Evolutionary conservation across 495 filamentous ascomycete species (phyloP).

Genomic region (Penicillium chermesinum): DNA sequence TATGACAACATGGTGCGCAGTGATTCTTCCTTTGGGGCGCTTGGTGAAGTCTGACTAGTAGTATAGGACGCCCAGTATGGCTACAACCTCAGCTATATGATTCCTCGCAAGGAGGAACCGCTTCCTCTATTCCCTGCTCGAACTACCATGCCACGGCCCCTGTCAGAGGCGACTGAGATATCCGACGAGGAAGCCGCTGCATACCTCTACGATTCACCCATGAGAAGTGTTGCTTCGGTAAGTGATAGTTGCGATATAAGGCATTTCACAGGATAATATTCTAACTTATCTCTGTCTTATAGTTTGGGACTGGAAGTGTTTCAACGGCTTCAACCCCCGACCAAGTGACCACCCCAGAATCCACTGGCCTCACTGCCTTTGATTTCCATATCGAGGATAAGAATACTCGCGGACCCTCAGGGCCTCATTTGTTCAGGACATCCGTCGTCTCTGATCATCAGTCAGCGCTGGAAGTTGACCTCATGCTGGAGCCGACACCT

Average conservation of each 20-base stretch:
- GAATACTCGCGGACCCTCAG: slow-evolving; percentile 55
- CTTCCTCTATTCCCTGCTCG: slow-evolving; percentile 5
- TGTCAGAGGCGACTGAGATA: slow-evolving; percentile 63
- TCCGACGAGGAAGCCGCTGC: slow-evolving; percentile 56
- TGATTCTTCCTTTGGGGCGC: not conserved
- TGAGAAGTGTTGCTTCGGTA: not conserved
- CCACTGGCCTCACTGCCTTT: slow-evolving; percentile 12
- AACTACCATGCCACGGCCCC: not conserved
- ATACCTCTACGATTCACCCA: not conserved
- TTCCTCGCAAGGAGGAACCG: slow-evolving; percentile 5
- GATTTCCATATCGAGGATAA: slow-evolving; percentile 43
- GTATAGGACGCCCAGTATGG: slow-evolving; percentile 2
- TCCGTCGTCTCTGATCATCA: not conserved
- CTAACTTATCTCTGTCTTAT: not conserved
- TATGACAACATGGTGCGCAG: slow-evolving; percentile 8
- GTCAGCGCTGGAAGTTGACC: not conserved
- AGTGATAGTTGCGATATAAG: not conserved
- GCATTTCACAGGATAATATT: not conserved
- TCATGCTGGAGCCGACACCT: slow-evolving; percentile 2
- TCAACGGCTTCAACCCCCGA: slow-evolving; percentile 12
- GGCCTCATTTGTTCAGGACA: slow-evolving; percentile 41
- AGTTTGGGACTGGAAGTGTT: slow-evolving; percentile 10
- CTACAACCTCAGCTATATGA: slow-evolving; percentile 1
- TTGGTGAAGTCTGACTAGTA: not conserved
- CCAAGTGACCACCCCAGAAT: not conserved